These are phyloP conservation scores for Piromyces sp. DNA, from an alignment of 192 early-diverging fungal species.

Conservation along the genomic window DNA sequence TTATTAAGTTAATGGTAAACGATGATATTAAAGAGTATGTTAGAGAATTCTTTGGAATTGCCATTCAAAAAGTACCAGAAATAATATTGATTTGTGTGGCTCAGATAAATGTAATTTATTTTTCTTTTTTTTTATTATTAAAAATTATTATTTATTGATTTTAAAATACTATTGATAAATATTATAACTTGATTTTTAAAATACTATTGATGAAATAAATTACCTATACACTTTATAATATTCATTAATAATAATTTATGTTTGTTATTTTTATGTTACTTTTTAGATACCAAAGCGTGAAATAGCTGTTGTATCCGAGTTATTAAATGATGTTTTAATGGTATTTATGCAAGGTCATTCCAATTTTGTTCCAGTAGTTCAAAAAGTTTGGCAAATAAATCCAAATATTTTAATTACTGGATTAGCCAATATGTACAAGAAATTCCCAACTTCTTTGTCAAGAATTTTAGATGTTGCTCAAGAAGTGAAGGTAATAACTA, in stretches of 20 bases:
- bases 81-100: slow-evolving; percentile 52
- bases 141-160: too few relatives aligned
- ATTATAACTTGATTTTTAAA: too few relatives aligned
- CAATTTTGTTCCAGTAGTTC: slow-evolving; percentile 42
- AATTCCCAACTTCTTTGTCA: slow-evolving; percentile 38
- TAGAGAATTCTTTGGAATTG: slow-evolving; percentile 40
- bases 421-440: slow-evolving; percentile 48
- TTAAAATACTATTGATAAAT: too few relatives aligned
- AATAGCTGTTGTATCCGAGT: slow-evolving; percentile 31
- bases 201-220: too few relatives aligned
- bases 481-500: slow-evolving; percentile 68
- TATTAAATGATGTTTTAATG: slow-evolving; percentile 34
- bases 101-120: slow-evolving; percentile 30
- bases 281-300: slow-evolving; percentile 19
- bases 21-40: slow-evolving; percentile 25
- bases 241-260: too few relatives aligned
- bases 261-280: too few relatives aligned
- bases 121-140: too few relatives aligned
- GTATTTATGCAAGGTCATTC: slow-evolving; percentile 47
- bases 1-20: background rate
- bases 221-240: too few relatives aligned
- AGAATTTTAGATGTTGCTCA: slow-evolving; percentile 61
- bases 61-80: slow-evolving; percentile 48
- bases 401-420: slow-evolving; percentile 36
- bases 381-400: slow-evolving; percentile 50